Percentiles rank a stretch among this genome's conserved stretches.
Evolutionary conservation across 75 land plant genomes (phyloP).

Genomic region (Pseudotsuga menziesii): DNA sequence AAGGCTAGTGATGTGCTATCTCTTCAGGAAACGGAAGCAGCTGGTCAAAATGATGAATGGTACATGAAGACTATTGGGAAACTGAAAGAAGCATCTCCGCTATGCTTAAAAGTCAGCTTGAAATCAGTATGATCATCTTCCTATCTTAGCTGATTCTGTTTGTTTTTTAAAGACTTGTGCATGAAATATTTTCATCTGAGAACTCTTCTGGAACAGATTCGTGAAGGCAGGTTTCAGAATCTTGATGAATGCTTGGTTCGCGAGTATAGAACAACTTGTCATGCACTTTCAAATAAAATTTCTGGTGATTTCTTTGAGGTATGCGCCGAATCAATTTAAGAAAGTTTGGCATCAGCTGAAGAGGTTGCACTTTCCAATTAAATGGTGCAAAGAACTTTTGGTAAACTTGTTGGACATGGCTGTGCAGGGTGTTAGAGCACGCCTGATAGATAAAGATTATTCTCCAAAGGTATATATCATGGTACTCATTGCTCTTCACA

Average conservation of each 20-base stretch:
- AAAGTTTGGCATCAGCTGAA: not conserved
- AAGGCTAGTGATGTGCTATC: not conserved
- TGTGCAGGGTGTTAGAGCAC: constrained; percentile 82
- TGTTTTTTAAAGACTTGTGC: too few relatives aligned
- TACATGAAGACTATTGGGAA: constrained; percentile 45
- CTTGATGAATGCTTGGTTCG: constrained; percentile 75
- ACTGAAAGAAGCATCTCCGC: constrained; percentile 79
- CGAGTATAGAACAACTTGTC: constrained; percentile 77
- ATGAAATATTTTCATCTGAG: not conserved
- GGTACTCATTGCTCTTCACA: too few relatives aligned
- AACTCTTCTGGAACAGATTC: constrained; percentile 10
- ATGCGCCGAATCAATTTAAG: not conserved
- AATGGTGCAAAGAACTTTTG: not conserved
- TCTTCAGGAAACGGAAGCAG: constrained; percentile 47
- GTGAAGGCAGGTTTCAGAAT: constrained; percentile 83
- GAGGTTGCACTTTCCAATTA: not conserved
- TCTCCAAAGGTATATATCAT: constrained; percentile 60
- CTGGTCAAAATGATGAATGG: constrained; percentile 52
- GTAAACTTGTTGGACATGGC: not conserved
- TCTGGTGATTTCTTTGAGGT: constrained; percentile 88
- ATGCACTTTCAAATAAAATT: constrained; percentile 41
- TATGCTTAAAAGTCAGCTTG: constrained; percentile 81
- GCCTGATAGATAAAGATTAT: constrained; percentile 75
- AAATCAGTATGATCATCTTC: constrained; percentile 62
- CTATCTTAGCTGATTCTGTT: not conserved